These are phyloP conservation scores for Pseudogymnoascus sp. DNA, from an alignment of 2,329 filamentous ascomycete species.

Conservation along the genomic window DNA sequence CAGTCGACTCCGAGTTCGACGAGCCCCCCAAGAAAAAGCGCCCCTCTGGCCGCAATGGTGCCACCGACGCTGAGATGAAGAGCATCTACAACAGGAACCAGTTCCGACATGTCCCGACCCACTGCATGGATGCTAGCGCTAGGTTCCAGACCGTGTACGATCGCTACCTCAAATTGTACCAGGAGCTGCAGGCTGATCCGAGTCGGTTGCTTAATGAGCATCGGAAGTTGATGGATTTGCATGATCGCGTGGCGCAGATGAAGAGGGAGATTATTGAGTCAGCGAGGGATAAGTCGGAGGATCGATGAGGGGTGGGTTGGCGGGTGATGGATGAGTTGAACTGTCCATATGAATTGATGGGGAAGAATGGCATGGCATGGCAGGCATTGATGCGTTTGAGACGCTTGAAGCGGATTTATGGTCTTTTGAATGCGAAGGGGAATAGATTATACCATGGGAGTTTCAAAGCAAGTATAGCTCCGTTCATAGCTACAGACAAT, in stretches of 20 bases:
- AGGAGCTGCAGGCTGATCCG: not conserved
- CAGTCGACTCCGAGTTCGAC: conserved; percentile 8
- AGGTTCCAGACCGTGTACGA: not conserved
- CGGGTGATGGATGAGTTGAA: too few species aligned
- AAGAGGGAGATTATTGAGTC: conserved; percentile 45
- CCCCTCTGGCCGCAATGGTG: not conserved
- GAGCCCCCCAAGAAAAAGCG: not conserved
- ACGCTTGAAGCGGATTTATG: not conserved
- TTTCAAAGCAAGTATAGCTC: not conserved
- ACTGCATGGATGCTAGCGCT: not conserved
- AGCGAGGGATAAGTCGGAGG: not conserved
- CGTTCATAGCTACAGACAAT: not conserved
- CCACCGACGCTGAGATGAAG: not conserved
- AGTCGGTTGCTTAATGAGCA: not conserved
- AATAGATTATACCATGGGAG: not conserved
- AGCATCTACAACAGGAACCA: not conserved
- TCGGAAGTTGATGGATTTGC: conserved; percentile 45
- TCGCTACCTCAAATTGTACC: not conserved
- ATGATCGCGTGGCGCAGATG: conserved; percentile 45
- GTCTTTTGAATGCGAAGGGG: not conserved
- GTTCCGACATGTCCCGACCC: conserved; percentile 1
- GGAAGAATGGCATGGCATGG: not conserved
- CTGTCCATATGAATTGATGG: not conserved
- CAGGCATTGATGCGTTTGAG: not conserved
- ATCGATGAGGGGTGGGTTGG: not conserved